Base-by-base conservation (phyloP, 352 stramenopile species). In the Pythium utonaiense region DNA sequence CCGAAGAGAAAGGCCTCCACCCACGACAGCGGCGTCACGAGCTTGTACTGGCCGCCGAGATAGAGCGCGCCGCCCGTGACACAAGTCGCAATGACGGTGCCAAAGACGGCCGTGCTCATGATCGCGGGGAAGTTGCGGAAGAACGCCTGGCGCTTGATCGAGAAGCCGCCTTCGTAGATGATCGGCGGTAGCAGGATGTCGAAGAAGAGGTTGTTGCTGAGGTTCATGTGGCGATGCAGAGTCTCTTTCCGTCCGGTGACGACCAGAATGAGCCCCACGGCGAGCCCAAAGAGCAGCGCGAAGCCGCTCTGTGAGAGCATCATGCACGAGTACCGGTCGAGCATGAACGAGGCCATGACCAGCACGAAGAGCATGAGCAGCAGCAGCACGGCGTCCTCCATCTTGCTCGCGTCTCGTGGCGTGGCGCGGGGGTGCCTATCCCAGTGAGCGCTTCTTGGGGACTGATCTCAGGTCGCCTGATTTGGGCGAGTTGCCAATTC, bases 1-100 rank as follows among this genome's bases (percentile, higher is more conserved):
- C 92, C 91, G 66, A 98, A 98, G 6, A 96, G 74, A 36, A 98
- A 88, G 1, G 89, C 77, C 56, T 98, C 93, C 16, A 96, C 81
- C 68, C 96, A 94, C 56, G 80, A 95, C 16, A 97, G 78, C 52
- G 75, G 71, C 38, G 93, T 91, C 21, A 89, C 69, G 31, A 83
- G 48, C 25, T 74, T 67, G 33, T 83, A 75, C 38, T 87, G 53
- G 12, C 81, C 88, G 12, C 80, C 80, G 19, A 81, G 50, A 45
- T 83, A 92, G 40, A 94, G 75, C 51, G 88, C 71, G 8, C 77
- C 79, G 36, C 85, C 85, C 22, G 85, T 94, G 65, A 88, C 74
- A 49, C 77, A 86, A 27, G 85, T 91, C 14, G 85, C 78, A 50
- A 92, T 88, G 45, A 90, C 73, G 0, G 85, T 94, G 19, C 85